Conservation (phyloP, 768 basidiomycete genomes). For the Kwoniella europaea region DNA sequence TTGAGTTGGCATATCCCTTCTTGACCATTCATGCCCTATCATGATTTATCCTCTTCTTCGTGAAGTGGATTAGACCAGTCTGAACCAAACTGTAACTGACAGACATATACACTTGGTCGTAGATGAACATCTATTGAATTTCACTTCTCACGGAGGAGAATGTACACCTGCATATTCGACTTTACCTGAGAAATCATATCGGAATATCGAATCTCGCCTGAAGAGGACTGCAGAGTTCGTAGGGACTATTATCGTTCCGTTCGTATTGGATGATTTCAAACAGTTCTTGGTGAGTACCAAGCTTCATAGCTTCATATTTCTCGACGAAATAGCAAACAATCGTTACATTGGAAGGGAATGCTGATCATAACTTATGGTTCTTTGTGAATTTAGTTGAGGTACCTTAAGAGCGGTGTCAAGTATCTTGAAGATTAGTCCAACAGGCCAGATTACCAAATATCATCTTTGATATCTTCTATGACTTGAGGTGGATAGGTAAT, state of each 20-base stretch:
- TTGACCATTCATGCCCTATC: background rate
- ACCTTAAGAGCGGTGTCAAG: constrained; percentile 43
- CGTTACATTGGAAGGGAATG: background rate
- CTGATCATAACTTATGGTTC: background rate
- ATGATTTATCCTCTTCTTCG: constrained; percentile 7
- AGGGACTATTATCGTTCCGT: constrained; percentile 40
- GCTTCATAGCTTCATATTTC: background rate
- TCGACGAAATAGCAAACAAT: too few species aligned
- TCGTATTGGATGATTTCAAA: constrained; percentile 51
- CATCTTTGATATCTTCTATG: too few species aligned
- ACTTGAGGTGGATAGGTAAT: background rate
- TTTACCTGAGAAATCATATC: constrained; percentile 30
- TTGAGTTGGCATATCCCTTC: background rate
- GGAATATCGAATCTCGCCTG: constrained; percentile 34
- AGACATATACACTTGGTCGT: background rate
- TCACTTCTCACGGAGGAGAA: constrained; percentile 23
- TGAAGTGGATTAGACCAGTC: too few species aligned
- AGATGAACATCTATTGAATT: constrained; percentile 46
- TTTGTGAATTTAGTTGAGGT: constrained; percentile 28
- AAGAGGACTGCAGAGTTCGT: constrained; percentile 41
- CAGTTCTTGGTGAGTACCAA: constrained; percentile 50
- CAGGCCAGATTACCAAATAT: too few species aligned
- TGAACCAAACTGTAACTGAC: too few species aligned
- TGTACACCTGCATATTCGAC: constrained; percentile 39
- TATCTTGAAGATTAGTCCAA: constrained; percentile 42